Evolutionary conservation across 1,284 basidiomycete species (phyloP).

Genomic region (Hymenochaete sp.): DNA sequence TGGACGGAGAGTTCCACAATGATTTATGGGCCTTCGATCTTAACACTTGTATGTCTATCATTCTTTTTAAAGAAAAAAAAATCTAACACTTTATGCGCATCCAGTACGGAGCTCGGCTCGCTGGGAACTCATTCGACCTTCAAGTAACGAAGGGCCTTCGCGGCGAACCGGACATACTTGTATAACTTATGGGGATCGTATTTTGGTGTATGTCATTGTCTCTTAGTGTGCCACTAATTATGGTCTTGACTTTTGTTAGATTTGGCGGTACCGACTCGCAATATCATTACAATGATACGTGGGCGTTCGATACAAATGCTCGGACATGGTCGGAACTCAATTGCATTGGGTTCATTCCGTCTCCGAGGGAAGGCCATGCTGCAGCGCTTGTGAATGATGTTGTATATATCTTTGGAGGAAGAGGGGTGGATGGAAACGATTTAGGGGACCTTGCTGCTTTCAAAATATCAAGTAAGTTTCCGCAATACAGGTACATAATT

Average conservation of each 20-base stretch:
- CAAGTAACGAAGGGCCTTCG: slow-evolving; percentile 61
- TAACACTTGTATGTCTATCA: slow-evolving; percentile 64
- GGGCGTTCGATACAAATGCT: slow-evolving; percentile 85
- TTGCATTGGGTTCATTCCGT: slow-evolving; percentile 97
- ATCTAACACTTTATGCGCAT: background rate
- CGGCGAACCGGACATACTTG: slow-evolving; percentile 90
- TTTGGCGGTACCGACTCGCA: slow-evolving; percentile 98
- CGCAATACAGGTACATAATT: background rate
- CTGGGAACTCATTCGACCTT: slow-evolving; percentile 76
- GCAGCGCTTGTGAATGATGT: slow-evolving; percentile 97
- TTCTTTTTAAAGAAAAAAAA: background rate
- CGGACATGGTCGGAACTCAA: slow-evolving; percentile 86
- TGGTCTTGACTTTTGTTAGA: slow-evolving; percentile 32
- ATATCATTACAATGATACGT: slow-evolving; percentile 99
- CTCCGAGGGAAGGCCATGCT: slow-evolving; percentile 93
- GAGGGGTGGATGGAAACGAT: slow-evolving; percentile 96
- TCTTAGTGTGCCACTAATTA: slow-evolving; percentile 12
- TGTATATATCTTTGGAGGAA: slow-evolving; percentile 95
- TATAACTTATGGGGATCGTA: slow-evolving; percentile 77
- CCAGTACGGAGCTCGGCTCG: slow-evolving; percentile 62
- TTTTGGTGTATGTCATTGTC: slow-evolving; percentile 61
- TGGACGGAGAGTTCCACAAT: slow-evolving; percentile 91
- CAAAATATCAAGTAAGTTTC: slow-evolving; percentile 81
- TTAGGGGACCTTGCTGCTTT: slow-evolving; percentile 93
- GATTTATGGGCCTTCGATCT: slow-evolving; percentile 98